phyloP scores from a whole-genome alignment of 257 asterid species.

The Cruciata laevipes region DNA sequence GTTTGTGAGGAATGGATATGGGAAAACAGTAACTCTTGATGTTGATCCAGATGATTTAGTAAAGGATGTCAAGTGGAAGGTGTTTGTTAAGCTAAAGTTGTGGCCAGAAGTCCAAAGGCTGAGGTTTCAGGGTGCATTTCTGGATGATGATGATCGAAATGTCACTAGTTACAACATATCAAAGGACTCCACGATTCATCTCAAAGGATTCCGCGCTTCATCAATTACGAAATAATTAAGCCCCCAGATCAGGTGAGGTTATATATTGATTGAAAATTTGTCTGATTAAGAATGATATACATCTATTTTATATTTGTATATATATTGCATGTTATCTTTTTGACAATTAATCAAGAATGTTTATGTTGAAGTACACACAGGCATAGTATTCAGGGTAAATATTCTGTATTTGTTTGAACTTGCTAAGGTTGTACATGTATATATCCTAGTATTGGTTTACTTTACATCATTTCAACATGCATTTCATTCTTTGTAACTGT shows the following conservation, averaged over 20 bases:
- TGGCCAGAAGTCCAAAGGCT: constrained; percentile 9
- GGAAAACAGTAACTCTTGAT: background rate
- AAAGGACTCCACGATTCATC: background rate
- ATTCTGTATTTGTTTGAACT: no score
- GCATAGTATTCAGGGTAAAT: background rate
- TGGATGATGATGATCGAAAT: constrained; percentile 2
- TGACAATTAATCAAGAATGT: background rate
- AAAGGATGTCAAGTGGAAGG: constrained; percentile 12
- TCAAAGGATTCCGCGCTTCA: no score
- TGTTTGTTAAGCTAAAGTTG: constrained; percentile 1
- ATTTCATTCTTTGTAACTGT: no score
- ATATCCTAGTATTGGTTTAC: no score
- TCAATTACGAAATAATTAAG: background rate
- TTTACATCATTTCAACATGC: no score
- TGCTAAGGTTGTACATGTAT: no score
- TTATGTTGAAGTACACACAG: no score
- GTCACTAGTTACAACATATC: constrained; percentile 20
- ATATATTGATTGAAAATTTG: background rate
- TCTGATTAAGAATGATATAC: background rate
- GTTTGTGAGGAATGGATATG: constrained; percentile 2
- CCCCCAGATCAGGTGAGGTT: background rate
- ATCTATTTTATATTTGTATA: no score
- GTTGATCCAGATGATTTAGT: constrained; percentile 7
- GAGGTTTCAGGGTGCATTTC: constrained; percentile 16
- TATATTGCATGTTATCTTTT: background rate